These are phyloP conservation scores for Suhomyces bolitotheri DNA, from an alignment of 1,139 yeast genomes.

Conservation along the genomic window DNA sequence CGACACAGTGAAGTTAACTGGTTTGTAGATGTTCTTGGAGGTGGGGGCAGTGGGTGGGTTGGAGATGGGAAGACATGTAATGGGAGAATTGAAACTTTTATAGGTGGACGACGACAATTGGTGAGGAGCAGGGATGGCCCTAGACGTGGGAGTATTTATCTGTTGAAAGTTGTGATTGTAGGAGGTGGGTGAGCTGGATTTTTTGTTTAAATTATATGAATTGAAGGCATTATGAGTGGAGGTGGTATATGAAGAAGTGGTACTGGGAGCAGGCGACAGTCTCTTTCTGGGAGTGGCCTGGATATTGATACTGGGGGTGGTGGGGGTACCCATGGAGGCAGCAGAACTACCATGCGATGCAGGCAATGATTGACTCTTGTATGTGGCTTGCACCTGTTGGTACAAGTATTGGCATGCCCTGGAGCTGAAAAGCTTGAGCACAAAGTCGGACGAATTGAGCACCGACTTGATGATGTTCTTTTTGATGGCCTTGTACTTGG, in stretches of 20 bases:
- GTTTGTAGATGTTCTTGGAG: constrained; percentile 12
- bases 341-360: background rate
- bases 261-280: constrained; percentile 13
- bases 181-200: constrained; percentile 7
- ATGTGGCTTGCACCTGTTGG: constrained; percentile 23
- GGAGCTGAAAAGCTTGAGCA: constrained; percentile 33
- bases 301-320: constrained; percentile 13
- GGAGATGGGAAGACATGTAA: constrained; percentile 6
- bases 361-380: constrained; percentile 14
- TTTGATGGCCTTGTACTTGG: constrained; percentile 32
- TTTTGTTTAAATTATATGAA: constrained; percentile 11
- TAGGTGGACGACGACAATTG: constrained; percentile 9
- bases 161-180: constrained; percentile 6
- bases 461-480: constrained; percentile 34
- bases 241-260: constrained; percentile 11
- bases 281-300: constrained; percentile 16
- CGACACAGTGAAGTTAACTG: constrained; percentile 9
- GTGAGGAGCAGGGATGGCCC: constrained; percentile 14
- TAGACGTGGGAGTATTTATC: constrained; percentile 12
- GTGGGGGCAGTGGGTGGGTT: constrained; percentile 6
- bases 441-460: constrained; percentile 34
- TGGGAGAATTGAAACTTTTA: constrained; percentile 13
- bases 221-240: constrained; percentile 7
- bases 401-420: constrained; percentile 38
- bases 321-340: constrained; percentile 8